Base-by-base conservation (phyloP, 768 basidiomycete species). In the Omphalotus guepiniiformis region DNA sequence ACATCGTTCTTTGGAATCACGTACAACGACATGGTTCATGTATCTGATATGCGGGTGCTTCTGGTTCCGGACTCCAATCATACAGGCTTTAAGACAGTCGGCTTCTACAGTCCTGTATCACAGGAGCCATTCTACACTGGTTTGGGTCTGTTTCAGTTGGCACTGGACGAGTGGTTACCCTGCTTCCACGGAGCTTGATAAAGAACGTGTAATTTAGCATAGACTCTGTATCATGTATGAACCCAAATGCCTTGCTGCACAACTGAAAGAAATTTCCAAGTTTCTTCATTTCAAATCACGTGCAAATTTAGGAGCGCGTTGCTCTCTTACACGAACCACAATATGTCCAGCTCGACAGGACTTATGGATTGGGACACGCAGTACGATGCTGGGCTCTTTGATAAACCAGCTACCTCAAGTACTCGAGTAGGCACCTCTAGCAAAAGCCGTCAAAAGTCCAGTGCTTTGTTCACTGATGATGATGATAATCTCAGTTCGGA, bases 21-120 rank as follows among this genome's bases (percentile, higher is more conserved):
- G 1, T 68, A 77, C 48, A 57, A 65, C 9, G 60, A 66, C 45
- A 74, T 75, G 73, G 74, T 77, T 1, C 75, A 77, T 49, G 75
- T 73, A 11, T 67, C 73, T 3, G 74, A 77, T 52, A 66, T 75
- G 63, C 67, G 74, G 0, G 71, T 75, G 6, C 63, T 75, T 1
- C 60, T 76, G 25, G 67, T 66, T 2, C 73, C 72, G 2, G 75
- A 77, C 50, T 58, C 70, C 13, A 75, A 77, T 53, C 75, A 77
- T 49, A 63, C 67, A 27, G 65, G 71, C 51, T 75, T 75, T 55
- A 66, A 68, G 48, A 75, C 75, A 0, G 70, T 77, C 4, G 75
- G 74, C 6, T 77, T 75, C 52, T 76, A 76, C 58, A 74, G 72
- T 46, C 74, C 73, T 0, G 58, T 75, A 1, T 64, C 72, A 8